Evolutionary conservation across 75 land plant species (phyloP), one percentile per base, ranked within the genome.

Genomic region (Sequoia sempervirens): DNA sequence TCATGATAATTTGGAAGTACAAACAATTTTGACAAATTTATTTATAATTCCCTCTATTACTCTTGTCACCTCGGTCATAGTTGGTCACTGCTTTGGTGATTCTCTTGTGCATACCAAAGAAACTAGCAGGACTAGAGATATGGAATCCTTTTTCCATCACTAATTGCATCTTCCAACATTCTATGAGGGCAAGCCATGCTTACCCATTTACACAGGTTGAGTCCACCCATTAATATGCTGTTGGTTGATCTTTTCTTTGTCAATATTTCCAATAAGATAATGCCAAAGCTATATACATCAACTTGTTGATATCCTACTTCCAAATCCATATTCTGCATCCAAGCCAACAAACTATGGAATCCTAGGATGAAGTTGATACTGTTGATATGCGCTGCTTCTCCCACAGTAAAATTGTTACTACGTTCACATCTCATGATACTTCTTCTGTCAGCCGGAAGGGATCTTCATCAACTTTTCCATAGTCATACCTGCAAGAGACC

Each of bases 341-440:
- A 36, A 61, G 45, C 46, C 26, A 38, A 68, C 32, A 37, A 37
- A 7, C 28, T 23, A 81, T 20, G 40, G 69, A 83, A 38, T 14
- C 30, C 84, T 86, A 80, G 40, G 83, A 50, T 2, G 84, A 78
- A 47, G 87, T 85, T 61, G 94, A 93, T 81, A 94, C 94, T 82
- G 83, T 90, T 23, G 92, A 79, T 14, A 91, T 90, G 54, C 89
- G 89, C 52, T 88, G 84, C 18, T 89, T 86, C 30, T 85, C 87
- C 30, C 93, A 92, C 37, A 91, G 85, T 14, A 91, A 75, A 79
- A 93, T 86, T 52, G 91, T 91, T 64, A 93, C 87, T 18, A 91
- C 91, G 18, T 92, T 91, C 1, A 94, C 92, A 86, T 94, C 94
- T 91, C 96, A 73, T 93, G 96, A 76, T 91, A 94, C 52, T 90